These are phyloP conservation scores for Yamadazyma kitorensis DNA, from an alignment of 805 yeast species.

Conservation along the genomic window DNA sequence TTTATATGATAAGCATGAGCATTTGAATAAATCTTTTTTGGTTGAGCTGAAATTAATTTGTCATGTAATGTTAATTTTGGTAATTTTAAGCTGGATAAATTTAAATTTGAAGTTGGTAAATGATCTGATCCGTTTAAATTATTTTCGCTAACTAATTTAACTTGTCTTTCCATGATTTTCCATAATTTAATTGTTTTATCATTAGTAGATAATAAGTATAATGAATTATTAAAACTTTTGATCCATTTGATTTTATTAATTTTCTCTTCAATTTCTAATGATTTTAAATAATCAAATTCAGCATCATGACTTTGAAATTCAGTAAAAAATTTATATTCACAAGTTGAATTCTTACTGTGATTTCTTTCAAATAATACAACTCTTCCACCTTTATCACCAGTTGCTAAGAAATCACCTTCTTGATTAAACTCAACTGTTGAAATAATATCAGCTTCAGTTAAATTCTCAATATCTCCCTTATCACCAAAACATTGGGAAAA, in stretches of 20 bases:
- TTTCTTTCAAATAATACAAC: conserved; percentile 94
- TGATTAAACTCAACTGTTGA: conserved; percentile 96
- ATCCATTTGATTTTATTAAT: conserved; percentile 98
- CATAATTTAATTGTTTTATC: conserved; percentile 98
- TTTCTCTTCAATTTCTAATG: conserved; percentile 95
- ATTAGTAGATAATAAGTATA: conserved; percentile 84
- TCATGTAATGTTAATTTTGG: conserved; percentile 94
- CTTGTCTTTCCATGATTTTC: conserved; percentile 91
- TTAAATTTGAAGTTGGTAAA: conserved; percentile 17
- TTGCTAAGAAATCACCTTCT: conserved; percentile 92
- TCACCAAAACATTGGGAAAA: conserved; percentile 98
- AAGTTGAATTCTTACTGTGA: conserved; percentile 54
- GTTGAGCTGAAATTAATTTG: conserved; percentile 91
- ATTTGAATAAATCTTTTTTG: conserved; percentile 85
- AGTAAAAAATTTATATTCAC: conserved; percentile 93
- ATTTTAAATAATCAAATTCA: conserved; percentile 93
- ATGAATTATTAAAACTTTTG: conserved; percentile 82
- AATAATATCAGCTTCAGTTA: conserved; percentile 95
- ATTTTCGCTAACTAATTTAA: conserved; percentile 89
- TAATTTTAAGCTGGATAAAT: conserved; percentile 48
- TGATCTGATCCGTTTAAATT: conserved; percentile 50
- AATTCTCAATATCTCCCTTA: conserved; percentile 92
- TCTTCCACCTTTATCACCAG: conserved; percentile 98
- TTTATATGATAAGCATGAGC: conserved; percentile 99
- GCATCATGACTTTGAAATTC: conserved; percentile 99